Base-by-base conservation (phyloP, 768 basidiomycete genomes). In the Dictyophora rubrovolvata region DNA sequence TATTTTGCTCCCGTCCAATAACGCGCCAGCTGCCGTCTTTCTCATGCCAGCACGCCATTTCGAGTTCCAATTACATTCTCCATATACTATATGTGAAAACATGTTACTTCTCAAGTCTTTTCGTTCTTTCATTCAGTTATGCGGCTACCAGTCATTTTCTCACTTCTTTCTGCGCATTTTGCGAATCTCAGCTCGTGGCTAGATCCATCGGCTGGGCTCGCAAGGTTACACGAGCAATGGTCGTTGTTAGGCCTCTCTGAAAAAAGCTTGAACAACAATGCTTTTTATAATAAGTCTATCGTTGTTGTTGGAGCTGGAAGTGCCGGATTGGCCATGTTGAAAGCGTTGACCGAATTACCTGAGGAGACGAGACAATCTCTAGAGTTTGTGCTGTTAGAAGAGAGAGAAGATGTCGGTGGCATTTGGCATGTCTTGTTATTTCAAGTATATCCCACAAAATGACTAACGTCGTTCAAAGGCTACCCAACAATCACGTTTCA, bases 251-350 rank as follows among this genome's bases (percentile, higher is more conserved):
- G 28, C 28, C 28, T 28, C n/a, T n/a, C n/a, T 28, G 28, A 42
- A 5, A 42, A n/a, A 42, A n/a, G 42, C n/a, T 42, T 42, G 28
- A 7, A 3, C 11, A 42, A 2, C 42, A n/a, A 42, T 42, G 42
- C 12, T 42, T 14, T 4, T 42, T 9, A 42, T 42, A 58, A 65
- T 1, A 83, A 80, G 68, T 75, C 75, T 5, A 77, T 85, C 54
- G 82, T 77, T 7, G 75, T 84, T 53, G 71, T 85, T 17, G 83
- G 83, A 10, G 79, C 75, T 6, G 82, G 81, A 0, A 82, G 77
- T 63, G 80, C 77, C 5, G 82, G 82, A 1, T 68, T 84, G 23
- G 79, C 77, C 1, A 72, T 75, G 66, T 67, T 84, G 23, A 80
- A 79, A 65, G 76, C 75, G 6, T 65, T 80, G 16, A 66, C 78